Base-by-base conservation (phyloP, 305 asterid species). In the Fraxinus velutina region DNA sequence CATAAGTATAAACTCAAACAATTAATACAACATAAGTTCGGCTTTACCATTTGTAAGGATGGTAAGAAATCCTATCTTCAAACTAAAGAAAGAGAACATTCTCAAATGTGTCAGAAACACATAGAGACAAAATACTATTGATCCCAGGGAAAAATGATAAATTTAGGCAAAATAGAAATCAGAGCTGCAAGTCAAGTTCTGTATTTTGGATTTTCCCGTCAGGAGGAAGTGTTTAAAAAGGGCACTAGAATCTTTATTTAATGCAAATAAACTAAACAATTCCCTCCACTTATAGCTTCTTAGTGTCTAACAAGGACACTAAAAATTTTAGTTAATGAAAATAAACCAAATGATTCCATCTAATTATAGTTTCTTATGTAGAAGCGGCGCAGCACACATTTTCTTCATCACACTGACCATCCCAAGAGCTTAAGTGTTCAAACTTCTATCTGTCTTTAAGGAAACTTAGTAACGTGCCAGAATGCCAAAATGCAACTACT, bases 251-350 rank as follows among this genome's bases (percentile, higher is more conserved):
- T 55, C 6, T 15, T n/a, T 55, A 17, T n/a, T 55, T 52, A 55
- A 4, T 22, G 72, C 32, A 7, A 64, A 64, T 24, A 22, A 55
- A 64, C 32, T 33, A 64, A 64, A 19, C 0, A 30, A 62, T 62
- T 62, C 72, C 30, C 71, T 62, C 71, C 2, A 22, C 29, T 24
- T 19, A 21, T 10, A 64, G 73, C 34, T 64, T 24, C 73, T 21
- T 64, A 24, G 27, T 30, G 24, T 17, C 73, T 64, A 73, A 34
- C 19, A 4, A 64, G 34, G 19, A 57, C 39, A 32, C 13, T 71
- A 32, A 47, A 83, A 29, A 71, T 47, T 57, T 72, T 36, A 27
- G 39, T 71, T 21, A 77, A 36, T 73, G 66, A 64, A 73, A 27
- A 37, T 47, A 2, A 29, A 22, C 76, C 73, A 70, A 37, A 78